Conservation (phyloP, 768 basidiomycete genomes). For the Mycena floridula region DNA sequence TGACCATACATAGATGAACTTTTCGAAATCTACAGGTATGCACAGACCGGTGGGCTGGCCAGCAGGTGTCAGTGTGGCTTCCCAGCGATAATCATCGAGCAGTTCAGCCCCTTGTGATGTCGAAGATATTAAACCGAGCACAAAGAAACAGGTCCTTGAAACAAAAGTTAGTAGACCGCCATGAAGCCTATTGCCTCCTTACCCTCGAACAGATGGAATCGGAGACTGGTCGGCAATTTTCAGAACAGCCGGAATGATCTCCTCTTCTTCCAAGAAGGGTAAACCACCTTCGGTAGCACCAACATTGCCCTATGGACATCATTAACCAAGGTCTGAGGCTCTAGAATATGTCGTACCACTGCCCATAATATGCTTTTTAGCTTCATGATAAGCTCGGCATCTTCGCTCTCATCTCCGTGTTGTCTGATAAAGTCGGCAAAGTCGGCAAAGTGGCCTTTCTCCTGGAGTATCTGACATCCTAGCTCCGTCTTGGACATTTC, state of each 20-base stretch:
- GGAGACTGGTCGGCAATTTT: constrained; percentile 88
- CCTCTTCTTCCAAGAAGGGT: constrained; percentile 94
- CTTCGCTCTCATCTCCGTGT: constrained; percentile 80
- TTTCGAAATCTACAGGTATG: constrained; percentile 76
- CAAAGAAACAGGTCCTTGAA: constrained; percentile 89
- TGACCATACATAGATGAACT: constrained; percentile 44
- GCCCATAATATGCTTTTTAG: constrained; percentile 97
- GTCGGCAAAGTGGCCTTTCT: constrained; percentile 86
- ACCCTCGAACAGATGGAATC: constrained; percentile 93
- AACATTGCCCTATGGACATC: constrained; percentile 72
- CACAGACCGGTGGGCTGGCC: constrained; percentile 89
- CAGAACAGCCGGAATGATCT: constrained; percentile 84
- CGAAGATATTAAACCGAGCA: constrained; percentile 86
- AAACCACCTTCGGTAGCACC: constrained; percentile 87
- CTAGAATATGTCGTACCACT: constrained; percentile 57
- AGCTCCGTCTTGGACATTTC: constrained; percentile 96
- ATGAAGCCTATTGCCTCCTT: constrained; percentile 18
- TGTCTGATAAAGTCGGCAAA: constrained; percentile 87
- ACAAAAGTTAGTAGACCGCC: not conserved
- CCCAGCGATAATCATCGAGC: constrained; percentile 89
- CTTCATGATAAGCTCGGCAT: constrained; percentile 78
- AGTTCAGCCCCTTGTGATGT: constrained; percentile 92
- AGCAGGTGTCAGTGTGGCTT: constrained; percentile 80
- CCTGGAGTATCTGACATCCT: constrained; percentile 85
- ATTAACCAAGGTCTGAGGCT: not conserved